These are phyloP conservation scores for Cystoderma amianthinum DNA, from an alignment of 768 basidiomycete genomes.

Conservation along the genomic window DNA sequence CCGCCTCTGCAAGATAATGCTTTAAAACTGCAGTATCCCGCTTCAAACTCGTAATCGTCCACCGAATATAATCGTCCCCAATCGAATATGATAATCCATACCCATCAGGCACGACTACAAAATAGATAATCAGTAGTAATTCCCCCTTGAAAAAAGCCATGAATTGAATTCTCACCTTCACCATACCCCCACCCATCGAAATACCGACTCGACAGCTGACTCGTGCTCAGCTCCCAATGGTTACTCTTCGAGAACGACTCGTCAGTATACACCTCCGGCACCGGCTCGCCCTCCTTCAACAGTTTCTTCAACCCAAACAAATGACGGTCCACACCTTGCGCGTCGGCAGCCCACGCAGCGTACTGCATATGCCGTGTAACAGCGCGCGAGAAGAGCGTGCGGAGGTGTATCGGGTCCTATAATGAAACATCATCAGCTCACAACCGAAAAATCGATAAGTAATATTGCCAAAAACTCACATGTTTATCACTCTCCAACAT, in stretches of 20 bases:
- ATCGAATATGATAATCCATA: constrained; percentile 92
- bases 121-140: constrained; percentile 1
- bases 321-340: constrained; percentile 92
- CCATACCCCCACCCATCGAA: constrained; percentile 98
- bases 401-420: constrained; percentile 37
- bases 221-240: constrained; percentile 94
- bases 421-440: background rate
- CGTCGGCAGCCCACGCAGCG: constrained; percentile 87
- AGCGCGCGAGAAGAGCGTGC: constrained; percentile 67
- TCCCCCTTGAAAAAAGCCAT: background rate
- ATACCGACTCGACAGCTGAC: constrained; percentile 73
- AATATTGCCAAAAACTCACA: constrained; percentile 37
- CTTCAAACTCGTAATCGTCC: constrained; percentile 82
- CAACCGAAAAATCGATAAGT: background rate
- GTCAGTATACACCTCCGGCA: constrained; percentile 75
- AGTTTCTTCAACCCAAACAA: constrained; percentile 89
- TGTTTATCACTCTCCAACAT: constrained; percentile 60
- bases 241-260: constrained; percentile 57
- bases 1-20: constrained; percentile 75
- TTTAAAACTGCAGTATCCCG: constrained; percentile 43
- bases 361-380: constrained; percentile 82
- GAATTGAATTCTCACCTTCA: constrained; percentile 74
- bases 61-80: constrained; percentile 75
- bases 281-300: constrained; percentile 60
- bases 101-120: constrained; percentile 79